These are phyloP conservation scores for Filobasidium floriforme DNA, from an alignment of 768 basidiomycete species.

Conservation along the genomic window DNA sequence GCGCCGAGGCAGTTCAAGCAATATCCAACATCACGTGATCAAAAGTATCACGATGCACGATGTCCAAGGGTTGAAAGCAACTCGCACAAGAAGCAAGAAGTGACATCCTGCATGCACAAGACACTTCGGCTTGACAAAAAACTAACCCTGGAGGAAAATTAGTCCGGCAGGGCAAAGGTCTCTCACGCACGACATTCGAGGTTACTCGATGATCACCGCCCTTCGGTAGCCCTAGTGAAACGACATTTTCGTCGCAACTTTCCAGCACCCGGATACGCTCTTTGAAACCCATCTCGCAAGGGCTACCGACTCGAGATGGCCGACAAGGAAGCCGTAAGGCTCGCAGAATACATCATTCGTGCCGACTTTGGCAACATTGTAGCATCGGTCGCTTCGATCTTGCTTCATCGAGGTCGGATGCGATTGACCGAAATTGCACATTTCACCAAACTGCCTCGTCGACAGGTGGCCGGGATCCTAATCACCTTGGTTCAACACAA, in stretches of 20 bases:
- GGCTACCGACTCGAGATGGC: constrained; percentile 15
- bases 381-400: constrained; percentile 55
- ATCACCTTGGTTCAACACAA: constrained; percentile 85
- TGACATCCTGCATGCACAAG: too few relatives aligned
- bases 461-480: constrained; percentile 61
- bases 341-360: constrained; percentile 41
- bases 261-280: not conserved
- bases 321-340: constrained; percentile 42
- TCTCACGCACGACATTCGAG: too few relatives aligned
- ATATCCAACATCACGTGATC: not conserved
- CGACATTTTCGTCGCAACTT: not conserved
- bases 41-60: not conserved
- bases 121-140: too few relatives aligned
- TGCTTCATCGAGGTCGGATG: constrained; percentile 79
- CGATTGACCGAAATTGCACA: constrained; percentile 61
- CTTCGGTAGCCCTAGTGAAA: not conserved
- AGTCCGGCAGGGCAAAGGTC: too few relatives aligned
- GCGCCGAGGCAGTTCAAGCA: not conserved
- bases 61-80: too few relatives aligned
- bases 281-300: not conserved
- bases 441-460: constrained; percentile 60
- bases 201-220: too few relatives aligned
- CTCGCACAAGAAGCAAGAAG: too few relatives aligned
- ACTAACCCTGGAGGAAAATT: too few relatives aligned
- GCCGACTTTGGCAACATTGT: constrained; percentile 41